Evolutionary conservation across 2,329 filamentous ascomycete species (phyloP), one percentile per base, ranked within the genome.

Genomic region (Emergomyces pasteurianus): DNA sequence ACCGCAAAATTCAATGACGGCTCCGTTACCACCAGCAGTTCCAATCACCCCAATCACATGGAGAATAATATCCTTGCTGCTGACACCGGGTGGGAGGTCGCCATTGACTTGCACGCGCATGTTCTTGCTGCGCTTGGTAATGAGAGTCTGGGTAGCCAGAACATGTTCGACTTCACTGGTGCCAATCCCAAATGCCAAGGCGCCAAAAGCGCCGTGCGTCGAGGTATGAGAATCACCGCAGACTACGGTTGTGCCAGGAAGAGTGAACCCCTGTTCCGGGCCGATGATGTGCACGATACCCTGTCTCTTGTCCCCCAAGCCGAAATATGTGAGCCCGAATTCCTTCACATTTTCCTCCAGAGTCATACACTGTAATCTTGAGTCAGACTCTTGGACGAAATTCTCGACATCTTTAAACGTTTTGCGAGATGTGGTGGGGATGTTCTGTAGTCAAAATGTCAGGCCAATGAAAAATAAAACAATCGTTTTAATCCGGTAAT

Each of bases 101-200:
- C 94, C 94, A 67, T 97, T 90, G 63, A 97, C 89, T 77, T 96
- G 89, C 69, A 99, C 87, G 71, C 90, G 88, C 92, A 99, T 97
- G 81, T 99, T 97, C 81, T 96, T 97, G 78, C 90, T 96, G 72
- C 91, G 84, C 79, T 90, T 90, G 65, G 92, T 95, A 74, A 96
- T 91, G 66, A 99, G 80, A 63, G 91, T 96, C 77, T 97, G 94
- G 16, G 94, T 97, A 58, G 94, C 94, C 61, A 99, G 83, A 64
- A 99, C 94, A 77, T 99, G 92, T 82, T 99, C 94, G 67, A 97
- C 94, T 79, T 99, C 94, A 73, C 90, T 95, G 64, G 94, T 99
- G 69, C 94, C 94, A 71, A 99, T 99, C 75, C 94, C 94, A 72
- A 96, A 96, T 47, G 94, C 94, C 64, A 97, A 84, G 68, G 92